Conservation (phyloP, 2,329 filamentous ascomycete species). For the Zymoseptoria brevis region DNA sequence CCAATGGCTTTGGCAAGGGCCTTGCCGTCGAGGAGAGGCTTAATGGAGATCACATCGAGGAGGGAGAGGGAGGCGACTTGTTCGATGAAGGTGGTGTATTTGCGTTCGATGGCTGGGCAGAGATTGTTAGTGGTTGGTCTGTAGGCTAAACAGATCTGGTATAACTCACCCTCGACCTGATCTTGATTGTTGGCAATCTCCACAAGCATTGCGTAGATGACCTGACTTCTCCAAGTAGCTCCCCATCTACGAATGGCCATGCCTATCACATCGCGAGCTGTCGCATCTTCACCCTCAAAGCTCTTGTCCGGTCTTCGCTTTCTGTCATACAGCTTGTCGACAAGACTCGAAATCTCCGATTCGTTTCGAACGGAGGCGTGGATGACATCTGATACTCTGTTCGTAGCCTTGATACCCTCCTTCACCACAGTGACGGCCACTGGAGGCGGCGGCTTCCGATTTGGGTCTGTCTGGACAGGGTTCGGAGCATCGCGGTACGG, state of each 20-base stretch:
- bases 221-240: conserved; percentile 61
- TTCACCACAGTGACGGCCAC: conserved; percentile 57
- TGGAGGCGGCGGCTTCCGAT: conserved; percentile 48
- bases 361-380: conserved; percentile 57
- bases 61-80: conserved; percentile 46
- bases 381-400: conserved; percentile 63
- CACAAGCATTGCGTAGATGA: conserved; percentile 58
- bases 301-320: conserved; percentile 39
- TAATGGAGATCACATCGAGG: conserved; percentile 42
- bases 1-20: conserved; percentile 59
- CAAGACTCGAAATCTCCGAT: conserved; percentile 54
- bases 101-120: conserved; percentile 37
- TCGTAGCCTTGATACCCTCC: conserved; percentile 72
- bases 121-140: conserved; percentile 2
- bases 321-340: conserved; percentile 44
- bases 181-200: conserved; percentile 46
- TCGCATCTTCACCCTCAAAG: conserved; percentile 35
- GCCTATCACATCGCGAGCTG: conserved; percentile 57
- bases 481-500: conserved; percentile 58
- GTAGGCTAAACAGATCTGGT: conserved; percentile 2
- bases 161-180: conserved; percentile 37
- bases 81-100: conserved; percentile 47
- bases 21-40: conserved; percentile 60
- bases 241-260: conserved; percentile 72
- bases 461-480: conserved; percentile 32